A percentile compares a stretch with the other conserved stretches of the same genome.
Conservation (phyloP, 179 eudicot species). For the Carnegiea gigantea region DNA sequence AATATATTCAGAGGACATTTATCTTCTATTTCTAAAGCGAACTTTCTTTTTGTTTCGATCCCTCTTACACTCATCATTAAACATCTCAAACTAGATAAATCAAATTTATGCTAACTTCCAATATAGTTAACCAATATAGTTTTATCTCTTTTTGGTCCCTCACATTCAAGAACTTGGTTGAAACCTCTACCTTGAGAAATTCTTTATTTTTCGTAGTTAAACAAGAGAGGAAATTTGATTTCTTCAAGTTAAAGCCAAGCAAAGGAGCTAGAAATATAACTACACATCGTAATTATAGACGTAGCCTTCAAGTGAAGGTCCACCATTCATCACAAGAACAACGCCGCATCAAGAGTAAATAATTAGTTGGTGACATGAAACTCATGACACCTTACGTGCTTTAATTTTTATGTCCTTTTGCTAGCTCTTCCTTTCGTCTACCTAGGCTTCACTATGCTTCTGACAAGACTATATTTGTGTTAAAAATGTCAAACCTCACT, state of each 20-base stretch:
- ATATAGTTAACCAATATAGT: too few species aligned
- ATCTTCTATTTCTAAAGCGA: too few species aligned
- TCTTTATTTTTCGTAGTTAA: too few species aligned
- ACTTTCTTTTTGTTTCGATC: too few species aligned
- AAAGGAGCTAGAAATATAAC: neutral
- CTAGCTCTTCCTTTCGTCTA: neutral
- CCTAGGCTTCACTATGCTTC: neutral
- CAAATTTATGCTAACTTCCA: neutral
- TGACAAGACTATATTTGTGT: neutral
- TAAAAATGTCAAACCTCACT: neutral
- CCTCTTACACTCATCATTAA: neutral
- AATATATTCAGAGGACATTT: too few species aligned
- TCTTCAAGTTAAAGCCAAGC: conserved; percentile 4
- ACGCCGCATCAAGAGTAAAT: neutral
- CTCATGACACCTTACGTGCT: conserved; percentile 23
- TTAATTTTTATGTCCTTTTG: neutral
- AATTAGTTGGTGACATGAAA: conserved; percentile 11
- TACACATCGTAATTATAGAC: neutral
- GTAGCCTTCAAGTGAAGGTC: neutral
- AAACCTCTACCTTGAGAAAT: too few species aligned
- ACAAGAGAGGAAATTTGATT: neutral
- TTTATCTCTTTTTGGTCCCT: neutral
- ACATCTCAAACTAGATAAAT: neutral
- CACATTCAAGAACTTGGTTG: neutral
- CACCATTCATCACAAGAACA: neutral